A percentile compares a stretch with the other conserved stretches of the same genome.
Evolutionary conservation across 2,329 filamentous ascomycete species (phyloP).

Genomic region (Neobulgaria alba): DNA sequence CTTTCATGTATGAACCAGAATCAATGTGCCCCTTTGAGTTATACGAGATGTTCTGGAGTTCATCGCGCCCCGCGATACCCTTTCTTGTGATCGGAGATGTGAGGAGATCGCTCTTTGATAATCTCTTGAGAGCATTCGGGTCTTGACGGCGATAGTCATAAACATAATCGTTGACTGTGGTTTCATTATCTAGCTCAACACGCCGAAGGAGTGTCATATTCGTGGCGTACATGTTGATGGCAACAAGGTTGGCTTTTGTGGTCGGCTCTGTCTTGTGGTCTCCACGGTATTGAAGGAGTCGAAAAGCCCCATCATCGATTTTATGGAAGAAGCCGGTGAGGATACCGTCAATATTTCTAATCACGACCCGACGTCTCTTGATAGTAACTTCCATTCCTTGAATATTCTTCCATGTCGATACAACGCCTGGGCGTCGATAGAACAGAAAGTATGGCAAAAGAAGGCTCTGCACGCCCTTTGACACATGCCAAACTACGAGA

Average conservation of each 20-base stretch:
- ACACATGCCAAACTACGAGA: constrained; percentile 41
- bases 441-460: constrained; percentile 27
- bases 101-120: constrained; percentile 15
- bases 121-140: constrained; percentile 19
- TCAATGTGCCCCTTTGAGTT: constrained; percentile 44
- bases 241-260: constrained; percentile 32
- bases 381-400: constrained; percentile 40
- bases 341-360: constrained; percentile 38
- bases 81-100: constrained; percentile 37
- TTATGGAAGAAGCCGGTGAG: constrained; percentile 37
- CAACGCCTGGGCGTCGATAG: constrained; percentile 39
- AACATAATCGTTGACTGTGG: constrained; percentile 37
- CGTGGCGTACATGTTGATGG: constrained; percentile 39
- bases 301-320: constrained; percentile 12
- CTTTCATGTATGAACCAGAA: constrained; percentile 43
- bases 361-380: constrained; percentile 37
- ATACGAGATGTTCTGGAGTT: constrained; percentile 40
- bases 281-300: constrained; percentile 12
- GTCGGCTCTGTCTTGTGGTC: constrained; percentile 35
- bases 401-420: constrained; percentile 38
- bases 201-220: constrained; percentile 35
- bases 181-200: constrained; percentile 26
- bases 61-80: constrained; percentile 37
- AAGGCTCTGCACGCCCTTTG: constrained; percentile 36
- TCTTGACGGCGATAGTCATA: constrained; percentile 37